Base-by-base conservation (phyloP, 2,329 filamentous ascomycete species). In the Fusarium sp. region DNA sequence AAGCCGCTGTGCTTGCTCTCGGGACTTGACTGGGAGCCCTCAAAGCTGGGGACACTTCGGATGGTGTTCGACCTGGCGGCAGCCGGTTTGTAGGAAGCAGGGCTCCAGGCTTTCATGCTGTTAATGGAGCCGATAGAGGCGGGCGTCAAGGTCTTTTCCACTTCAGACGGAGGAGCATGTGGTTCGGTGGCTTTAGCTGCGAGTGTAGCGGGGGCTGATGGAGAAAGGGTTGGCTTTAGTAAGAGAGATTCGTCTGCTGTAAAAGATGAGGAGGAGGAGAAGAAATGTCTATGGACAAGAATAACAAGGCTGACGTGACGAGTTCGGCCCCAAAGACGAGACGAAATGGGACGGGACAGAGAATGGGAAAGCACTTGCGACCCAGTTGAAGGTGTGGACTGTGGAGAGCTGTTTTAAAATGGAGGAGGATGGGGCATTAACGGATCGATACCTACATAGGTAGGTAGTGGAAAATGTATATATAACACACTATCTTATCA, bases 41-140 rank as follows among this genome's bases (percentile, higher is more conserved):
- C 84, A 70, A 82, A 80, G 74, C 82, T 85, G 35, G 79, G 77
- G 33, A 87, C 84, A 50, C 82, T 80, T 60, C 84, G 82, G 59
- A 87, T 87, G 27, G 84, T 85, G 53, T 61, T 64, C 23, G 73
- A 70, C 55, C 75, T 70, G 46, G 68, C 67, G 59, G 75, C 39
- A 57, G 67, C 66, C 56, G 75, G 67, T 62, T 76, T 76, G 53
- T 67, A 70, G 39, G 69, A 63, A 61, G 72, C 67, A 62, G 69
- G 68, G 15, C 60, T 65, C 52, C 66, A 67, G 55, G 67, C 57
- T 70, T 74, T 76, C 74, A 78, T 76, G 70, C 73, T 77, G 72
- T 77, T 78, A 66, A 76, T 68, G 44, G 72, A 67, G 71, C 75
- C 75, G 53, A 73, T 70, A 27, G 77, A 76, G 67, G 76, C 76